Evolutionary conservation across 1,284 basidiomycete genomes (phyloP).

Genomic region (Fomitopsis pinicola): DNA sequence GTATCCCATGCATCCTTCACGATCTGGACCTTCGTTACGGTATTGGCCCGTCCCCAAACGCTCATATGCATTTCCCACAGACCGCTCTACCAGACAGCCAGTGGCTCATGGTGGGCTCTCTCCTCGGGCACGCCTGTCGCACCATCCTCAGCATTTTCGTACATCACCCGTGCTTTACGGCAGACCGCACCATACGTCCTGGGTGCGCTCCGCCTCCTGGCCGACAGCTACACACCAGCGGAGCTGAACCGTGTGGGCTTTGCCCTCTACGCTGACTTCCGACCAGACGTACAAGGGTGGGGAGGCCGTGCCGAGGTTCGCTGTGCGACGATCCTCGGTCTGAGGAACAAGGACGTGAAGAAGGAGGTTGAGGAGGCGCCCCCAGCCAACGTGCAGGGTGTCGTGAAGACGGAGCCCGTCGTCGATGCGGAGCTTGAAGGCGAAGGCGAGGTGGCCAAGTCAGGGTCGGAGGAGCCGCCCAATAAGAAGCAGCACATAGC

Average conservation of each 20-base stretch:
- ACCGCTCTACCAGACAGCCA: conserved; percentile 73
- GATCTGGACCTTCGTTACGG: background rate
- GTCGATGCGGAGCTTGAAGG: background rate
- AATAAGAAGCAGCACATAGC: conserved; percentile 37
- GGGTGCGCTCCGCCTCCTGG: conserved; percentile 79
- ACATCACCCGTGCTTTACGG: conserved; percentile 77
- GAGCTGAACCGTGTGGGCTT: conserved; percentile 72
- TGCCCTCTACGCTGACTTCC: conserved; percentile 72
- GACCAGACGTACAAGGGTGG: conserved; percentile 71
- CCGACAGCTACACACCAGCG: conserved; percentile 57
- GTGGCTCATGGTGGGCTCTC: conserved; percentile 75
- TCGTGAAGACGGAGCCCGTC: conserved; percentile 3
- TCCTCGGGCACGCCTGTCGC: conserved; percentile 66
- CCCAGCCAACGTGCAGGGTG: background rate
- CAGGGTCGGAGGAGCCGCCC: conserved; percentile 23
- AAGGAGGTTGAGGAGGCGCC: conserved; percentile 7
- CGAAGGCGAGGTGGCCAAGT: background rate
- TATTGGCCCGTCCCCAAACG: background rate
- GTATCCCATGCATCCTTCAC: conserved; percentile 17
- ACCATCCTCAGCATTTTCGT: conserved; percentile 74
- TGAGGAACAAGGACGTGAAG: conserved; percentile 36
- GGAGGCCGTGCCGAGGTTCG: conserved; percentile 66
- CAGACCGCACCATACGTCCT: conserved; percentile 73
- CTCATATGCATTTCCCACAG: conserved; percentile 34
- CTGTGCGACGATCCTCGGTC: conserved; percentile 55